Evolutionary conservation across 257 asterid species (phyloP).

Genomic region (Fraxinus americana): DNA sequence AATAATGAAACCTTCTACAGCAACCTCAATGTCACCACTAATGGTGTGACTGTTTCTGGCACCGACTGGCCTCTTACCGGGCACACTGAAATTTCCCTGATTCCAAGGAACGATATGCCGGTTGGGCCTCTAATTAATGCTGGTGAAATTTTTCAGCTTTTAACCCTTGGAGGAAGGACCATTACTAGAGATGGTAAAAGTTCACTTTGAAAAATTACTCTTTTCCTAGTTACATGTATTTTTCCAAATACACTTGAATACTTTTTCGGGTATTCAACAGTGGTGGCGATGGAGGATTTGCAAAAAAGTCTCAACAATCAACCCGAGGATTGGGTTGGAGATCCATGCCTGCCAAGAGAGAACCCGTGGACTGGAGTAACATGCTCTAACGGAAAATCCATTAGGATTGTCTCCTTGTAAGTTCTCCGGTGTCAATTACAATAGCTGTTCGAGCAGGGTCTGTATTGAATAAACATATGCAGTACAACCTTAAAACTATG

Average conservation of each 20-base stretch:
- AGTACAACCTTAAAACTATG: not conserved
- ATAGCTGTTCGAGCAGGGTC: not conserved
- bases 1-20: conserved; percentile 60
- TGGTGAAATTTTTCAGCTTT: conserved; percentile 68
- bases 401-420: conserved; percentile 65
- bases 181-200: conserved; percentile 71
- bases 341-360: conserved; percentile 76
- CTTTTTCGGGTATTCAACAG: conserved; percentile 34
- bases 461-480: not conserved
- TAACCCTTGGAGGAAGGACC: conserved; percentile 57
- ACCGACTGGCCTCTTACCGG: conserved; percentile 70
- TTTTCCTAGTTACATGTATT: not conserved
- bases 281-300: conserved; percentile 59
- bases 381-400: conserved; percentile 39
- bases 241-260: not conserved
- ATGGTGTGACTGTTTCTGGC: conserved; percentile 60
- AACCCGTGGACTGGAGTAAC: conserved; percentile 73
- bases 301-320: conserved; percentile 31
- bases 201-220: not conserved
- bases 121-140: conserved; percentile 88
- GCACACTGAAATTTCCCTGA: conserved; percentile 47
- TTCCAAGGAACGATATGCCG: conserved; percentile 43
- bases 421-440: conserved; percentile 18
- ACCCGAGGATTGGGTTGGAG: conserved; percentile 85
- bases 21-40: conserved; percentile 61